A percentile compares a stretch with the other conserved stretches of the same genome.
phyloP scores from a whole-genome alignment of 768 basidiomycete species.

The Lactarius sanguifluus region DNA sequence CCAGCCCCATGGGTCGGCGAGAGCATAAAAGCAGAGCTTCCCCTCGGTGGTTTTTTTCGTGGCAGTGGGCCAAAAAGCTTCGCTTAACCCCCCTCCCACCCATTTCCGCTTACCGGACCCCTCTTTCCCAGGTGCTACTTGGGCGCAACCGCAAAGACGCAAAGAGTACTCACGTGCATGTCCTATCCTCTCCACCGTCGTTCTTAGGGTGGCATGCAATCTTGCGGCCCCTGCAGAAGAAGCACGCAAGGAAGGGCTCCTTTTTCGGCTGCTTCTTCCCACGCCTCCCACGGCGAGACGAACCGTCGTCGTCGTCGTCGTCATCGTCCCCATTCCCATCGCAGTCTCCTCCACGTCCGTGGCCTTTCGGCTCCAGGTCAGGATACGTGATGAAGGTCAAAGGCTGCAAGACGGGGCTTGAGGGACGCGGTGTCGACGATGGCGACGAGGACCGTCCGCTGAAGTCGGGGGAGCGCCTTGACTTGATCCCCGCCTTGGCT shows the following conservation, averaged over 20 bases:
- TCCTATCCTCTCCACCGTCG: conserved; percentile 35
- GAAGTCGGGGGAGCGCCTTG: conserved; percentile 2
- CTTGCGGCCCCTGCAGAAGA: conserved; percentile 43
- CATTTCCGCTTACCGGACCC: neutral
- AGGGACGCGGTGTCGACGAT: conserved; percentile 12
- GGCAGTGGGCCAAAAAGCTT: neutral
- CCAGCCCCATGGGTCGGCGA: conserved; percentile 11
- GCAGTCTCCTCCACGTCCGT: conserved; percentile 4
- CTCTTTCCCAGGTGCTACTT: neutral
- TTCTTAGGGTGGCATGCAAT: conserved; percentile 40
- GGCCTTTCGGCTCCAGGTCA: conserved; percentile 12
- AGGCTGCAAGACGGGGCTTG: conserved; percentile 13
- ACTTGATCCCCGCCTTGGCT: neutral
- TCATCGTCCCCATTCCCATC: conserved; percentile 6
- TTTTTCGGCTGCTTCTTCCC: conserved; percentile 36
- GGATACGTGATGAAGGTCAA: conserved; percentile 27
- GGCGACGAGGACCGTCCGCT: conserved; percentile 6
- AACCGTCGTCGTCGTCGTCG: conserved; percentile 21
- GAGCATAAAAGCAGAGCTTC: conserved; percentile 10
- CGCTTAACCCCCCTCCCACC: neutral
- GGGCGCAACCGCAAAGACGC: neutral
- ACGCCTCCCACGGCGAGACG: conserved; percentile 33
- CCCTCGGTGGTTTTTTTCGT: neutral
- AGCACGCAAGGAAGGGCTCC: conserved; percentile 41
- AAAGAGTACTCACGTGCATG: conserved; percentile 38